A percentile compares a stretch with the other conserved stretches of the same genome.
These are phyloP conservation scores for Colletotrichum abscissum DNA, from an alignment of 2,329 filamentous ascomycete species.

Conservation along the genomic window DNA sequence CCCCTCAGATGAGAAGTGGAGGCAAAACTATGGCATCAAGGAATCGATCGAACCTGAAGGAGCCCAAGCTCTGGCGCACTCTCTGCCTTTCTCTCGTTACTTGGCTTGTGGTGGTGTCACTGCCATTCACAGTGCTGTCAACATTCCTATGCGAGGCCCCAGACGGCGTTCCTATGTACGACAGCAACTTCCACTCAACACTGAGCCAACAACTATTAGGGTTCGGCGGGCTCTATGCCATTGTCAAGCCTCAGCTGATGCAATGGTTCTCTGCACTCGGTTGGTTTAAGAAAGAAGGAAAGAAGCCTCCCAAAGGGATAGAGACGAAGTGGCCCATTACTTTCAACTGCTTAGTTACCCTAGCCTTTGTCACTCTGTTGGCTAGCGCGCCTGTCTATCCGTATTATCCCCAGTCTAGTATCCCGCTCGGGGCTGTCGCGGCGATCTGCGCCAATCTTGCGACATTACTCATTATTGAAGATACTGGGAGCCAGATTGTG, in stretches of 20 bases:
- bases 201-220: not conserved
- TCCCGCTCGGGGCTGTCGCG: not conserved
- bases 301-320: not conserved
- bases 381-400: not conserved
- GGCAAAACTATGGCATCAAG: not conserved
- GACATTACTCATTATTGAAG: not conserved
- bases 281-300: too few relatives aligned
- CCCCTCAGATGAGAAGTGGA: not conserved
- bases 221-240: not conserved
- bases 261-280: not conserved
- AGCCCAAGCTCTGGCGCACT: not conserved
- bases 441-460: not conserved
- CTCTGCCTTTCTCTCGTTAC: not conserved
- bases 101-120: not conserved
- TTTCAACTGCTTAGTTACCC: not conserved
- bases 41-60: not conserved
- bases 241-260: not conserved
- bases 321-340: not conserved
- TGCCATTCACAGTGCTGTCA: not conserved
- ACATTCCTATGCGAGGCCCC: not conserved
- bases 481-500: not conserved
- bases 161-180: not conserved
- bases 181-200: not conserved
- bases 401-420: not conserved
- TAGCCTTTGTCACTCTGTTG: not conserved